Evolutionary conservation across 768 basidiomycete species (phyloP).

Genomic region (Tylopilus sp.): DNA sequence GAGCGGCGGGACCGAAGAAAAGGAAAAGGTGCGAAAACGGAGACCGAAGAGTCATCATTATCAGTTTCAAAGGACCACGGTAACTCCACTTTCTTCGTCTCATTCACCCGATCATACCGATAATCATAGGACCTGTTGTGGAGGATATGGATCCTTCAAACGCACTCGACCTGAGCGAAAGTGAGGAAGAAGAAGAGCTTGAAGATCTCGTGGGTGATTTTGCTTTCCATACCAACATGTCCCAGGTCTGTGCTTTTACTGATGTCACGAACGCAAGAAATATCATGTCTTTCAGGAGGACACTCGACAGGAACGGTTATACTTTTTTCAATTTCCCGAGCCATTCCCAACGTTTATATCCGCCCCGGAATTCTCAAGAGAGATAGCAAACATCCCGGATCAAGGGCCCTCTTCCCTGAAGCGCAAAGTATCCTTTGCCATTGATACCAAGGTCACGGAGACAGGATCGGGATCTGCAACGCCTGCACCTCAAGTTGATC

Average conservation of each 20-base stretch:
- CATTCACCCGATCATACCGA: background rate
- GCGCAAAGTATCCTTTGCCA: conserved; percentile 58
- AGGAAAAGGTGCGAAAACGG: conserved; percentile 37
- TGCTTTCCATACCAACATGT: conserved; percentile 36
- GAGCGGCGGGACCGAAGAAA: conserved; percentile 39
- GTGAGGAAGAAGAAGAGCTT: conserved; percentile 76
- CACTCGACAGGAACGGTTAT: conserved; percentile 63
- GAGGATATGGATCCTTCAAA: conserved; percentile 46
- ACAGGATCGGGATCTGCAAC: conserved; percentile 25
- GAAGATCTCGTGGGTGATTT: conserved; percentile 78
- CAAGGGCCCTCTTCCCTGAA: conserved; percentile 32
- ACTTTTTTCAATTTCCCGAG: conserved; percentile 86
- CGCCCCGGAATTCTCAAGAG: conserved; percentile 27
- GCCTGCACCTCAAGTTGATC: conserved; percentile 13
- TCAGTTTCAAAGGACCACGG: conserved; percentile 33
- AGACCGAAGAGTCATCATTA: conserved; percentile 42
- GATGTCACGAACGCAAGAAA: background rate
- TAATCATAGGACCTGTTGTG: conserved; percentile 3
- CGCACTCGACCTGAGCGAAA: conserved; percentile 68
- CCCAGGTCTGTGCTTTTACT: conserved; percentile 35
- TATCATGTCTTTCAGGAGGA: conserved; percentile 38
- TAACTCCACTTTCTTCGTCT: conserved; percentile 13
- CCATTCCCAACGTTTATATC: conserved; percentile 76
- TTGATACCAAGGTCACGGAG: conserved; percentile 52
- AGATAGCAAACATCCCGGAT: conserved; percentile 31